phyloP scores from a whole-genome alignment of 345 rosid species.

The Brassica incana region DNA sequence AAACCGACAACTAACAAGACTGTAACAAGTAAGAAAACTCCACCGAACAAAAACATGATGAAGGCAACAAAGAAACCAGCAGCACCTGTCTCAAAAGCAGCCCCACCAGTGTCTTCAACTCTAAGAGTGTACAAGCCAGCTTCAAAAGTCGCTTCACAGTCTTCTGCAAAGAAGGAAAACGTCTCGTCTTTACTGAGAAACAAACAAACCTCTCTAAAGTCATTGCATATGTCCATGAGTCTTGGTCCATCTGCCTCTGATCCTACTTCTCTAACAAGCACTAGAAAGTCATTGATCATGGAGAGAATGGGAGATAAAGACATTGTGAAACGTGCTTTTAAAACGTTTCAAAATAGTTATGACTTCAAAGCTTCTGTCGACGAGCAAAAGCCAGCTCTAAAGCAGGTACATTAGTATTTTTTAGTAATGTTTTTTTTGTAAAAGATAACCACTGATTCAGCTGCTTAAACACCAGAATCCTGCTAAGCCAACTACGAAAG shows the following conservation, averaged over 20 bases:
- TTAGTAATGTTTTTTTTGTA: not conserved
- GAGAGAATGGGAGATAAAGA: slow-evolving; percentile 95
- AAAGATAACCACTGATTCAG: not conserved
- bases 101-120: slow-evolving; percentile 46
- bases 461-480: slow-evolving; percentile 23
- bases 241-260: slow-evolving; percentile 48
- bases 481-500: slow-evolving; percentile 40
- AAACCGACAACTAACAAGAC: slow-evolving; percentile 23
- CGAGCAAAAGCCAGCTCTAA: slow-evolving; percentile 46
- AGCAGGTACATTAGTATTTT: slow-evolving; percentile 50
- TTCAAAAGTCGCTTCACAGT: slow-evolving; percentile 36
- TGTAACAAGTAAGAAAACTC: slow-evolving; percentile 36
- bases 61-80: slow-evolving; percentile 41
- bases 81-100: slow-evolving; percentile 41
- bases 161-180: slow-evolving; percentile 45
- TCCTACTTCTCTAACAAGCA: slow-evolving; percentile 39
- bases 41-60: slow-evolving; percentile 30
- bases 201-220: slow-evolving; percentile 65
- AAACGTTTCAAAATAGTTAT: slow-evolving; percentile 65
- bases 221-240: slow-evolving; percentile 70
- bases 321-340: slow-evolving; percentile 79
- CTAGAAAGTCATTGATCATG: slow-evolving; percentile 72
- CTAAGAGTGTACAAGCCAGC: slow-evolving; percentile 21
- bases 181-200: slow-evolving; percentile 41
- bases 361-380: slow-evolving; percentile 46